phyloP scores from a whole-genome alignment of 805 yeast genomes.

The Kodamaea kakaduensis region DNA sequence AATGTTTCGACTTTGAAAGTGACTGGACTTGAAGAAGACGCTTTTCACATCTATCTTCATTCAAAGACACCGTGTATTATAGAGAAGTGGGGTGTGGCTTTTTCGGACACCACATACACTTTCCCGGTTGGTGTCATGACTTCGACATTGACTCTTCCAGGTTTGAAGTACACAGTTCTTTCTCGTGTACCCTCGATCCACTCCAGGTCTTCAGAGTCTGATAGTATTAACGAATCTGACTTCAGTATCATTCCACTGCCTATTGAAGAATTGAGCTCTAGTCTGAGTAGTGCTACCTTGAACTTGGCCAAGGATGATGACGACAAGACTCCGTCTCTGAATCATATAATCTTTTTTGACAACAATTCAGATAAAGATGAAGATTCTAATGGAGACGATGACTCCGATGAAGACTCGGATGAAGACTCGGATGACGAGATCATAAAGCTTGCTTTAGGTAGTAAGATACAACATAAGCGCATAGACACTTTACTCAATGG shows the following conservation, averaged over 20 bases:
- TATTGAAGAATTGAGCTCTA: background rate
- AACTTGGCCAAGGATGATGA: too few relatives aligned
- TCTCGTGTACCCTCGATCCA: background rate
- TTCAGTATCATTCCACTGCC: background rate
- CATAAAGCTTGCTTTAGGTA: constrained; percentile 7
- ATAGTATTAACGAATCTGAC: background rate
- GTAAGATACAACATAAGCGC: background rate
- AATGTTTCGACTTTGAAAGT: constrained; percentile 23
- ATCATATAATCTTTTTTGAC: too few relatives aligned
- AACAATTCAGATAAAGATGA: too few relatives aligned
- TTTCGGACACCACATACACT: constrained; percentile 27
- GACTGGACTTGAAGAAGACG: constrained; percentile 5
- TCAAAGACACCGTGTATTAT: constrained; percentile 29
- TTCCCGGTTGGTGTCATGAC: constrained; percentile 37
- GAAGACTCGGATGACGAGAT: constrained; percentile 22
- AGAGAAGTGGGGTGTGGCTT: constrained; percentile 43
- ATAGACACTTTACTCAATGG: background rate
- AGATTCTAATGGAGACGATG: too few relatives aligned
- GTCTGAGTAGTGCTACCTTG: background rate
- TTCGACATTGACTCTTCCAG: constrained; percentile 14
- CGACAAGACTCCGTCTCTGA: too few relatives aligned
- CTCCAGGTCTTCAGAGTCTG: constrained; percentile 3
- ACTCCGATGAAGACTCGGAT: constrained; percentile 12
- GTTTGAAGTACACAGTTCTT: background rate
- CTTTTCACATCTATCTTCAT: constrained; percentile 19